Percentiles rank a stretch among this genome's conserved stretches.
phyloP scores from a whole-genome alignment of 345 rosid species.

The Linum tenue region DNA sequence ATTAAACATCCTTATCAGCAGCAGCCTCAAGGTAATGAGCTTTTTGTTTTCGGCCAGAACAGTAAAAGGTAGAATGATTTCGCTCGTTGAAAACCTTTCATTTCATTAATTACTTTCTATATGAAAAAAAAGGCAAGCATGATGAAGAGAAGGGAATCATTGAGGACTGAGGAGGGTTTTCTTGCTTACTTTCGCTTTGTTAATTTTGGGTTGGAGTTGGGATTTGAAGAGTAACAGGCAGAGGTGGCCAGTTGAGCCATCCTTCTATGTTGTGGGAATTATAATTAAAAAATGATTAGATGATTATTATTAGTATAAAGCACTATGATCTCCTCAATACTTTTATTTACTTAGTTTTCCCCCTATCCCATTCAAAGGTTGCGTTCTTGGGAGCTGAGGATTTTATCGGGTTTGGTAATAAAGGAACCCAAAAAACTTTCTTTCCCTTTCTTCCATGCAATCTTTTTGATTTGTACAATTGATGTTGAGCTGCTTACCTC shows the following conservation, averaged over 20 bases:
- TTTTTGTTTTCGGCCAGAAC: conserved; percentile 14
- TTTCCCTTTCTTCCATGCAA: not conserved
- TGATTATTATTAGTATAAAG: not conserved
- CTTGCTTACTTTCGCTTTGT: conserved; percentile 3
- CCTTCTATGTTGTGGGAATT: conserved; percentile 48
- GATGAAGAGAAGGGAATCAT: conserved; percentile 10
- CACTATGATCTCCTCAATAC: too few species aligned
- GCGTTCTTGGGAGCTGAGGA: conserved; percentile 5
- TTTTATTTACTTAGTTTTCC: not conserved
- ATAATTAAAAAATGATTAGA: conserved; percentile 75
- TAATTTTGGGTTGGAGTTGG: too few species aligned
- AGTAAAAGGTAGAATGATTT: conserved; percentile 35
- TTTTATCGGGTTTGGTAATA: not conserved
- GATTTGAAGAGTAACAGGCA: too few species aligned
- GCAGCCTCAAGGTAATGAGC: too few species aligned
- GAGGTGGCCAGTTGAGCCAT: too few species aligned
- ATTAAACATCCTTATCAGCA: too few species aligned
- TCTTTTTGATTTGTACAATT: too few species aligned
- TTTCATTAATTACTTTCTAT: not conserved
- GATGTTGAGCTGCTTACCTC: too few species aligned
- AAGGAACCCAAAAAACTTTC: too few species aligned
- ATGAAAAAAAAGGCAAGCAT: not conserved
- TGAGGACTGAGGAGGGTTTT: conserved; percentile 5
- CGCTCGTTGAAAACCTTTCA: conserved; percentile 22
- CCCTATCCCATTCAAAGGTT: too few species aligned